Evolutionary conservation across 2,329 filamentous ascomycete genomes (phyloP).

Genomic region (Ceratocystis colombiana): DNA sequence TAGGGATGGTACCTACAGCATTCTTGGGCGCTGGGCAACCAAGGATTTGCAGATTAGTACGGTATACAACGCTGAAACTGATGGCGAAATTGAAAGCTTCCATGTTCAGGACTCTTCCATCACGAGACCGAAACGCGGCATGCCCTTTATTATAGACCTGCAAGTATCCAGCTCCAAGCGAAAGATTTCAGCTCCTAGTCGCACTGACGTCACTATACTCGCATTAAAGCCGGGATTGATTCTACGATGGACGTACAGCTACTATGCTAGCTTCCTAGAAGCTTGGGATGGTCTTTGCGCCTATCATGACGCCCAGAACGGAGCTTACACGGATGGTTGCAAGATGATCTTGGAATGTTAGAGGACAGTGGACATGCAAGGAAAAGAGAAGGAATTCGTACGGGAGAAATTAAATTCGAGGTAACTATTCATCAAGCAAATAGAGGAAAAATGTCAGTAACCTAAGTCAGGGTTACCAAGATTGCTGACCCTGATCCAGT

Average conservation of each 20-base stretch:
- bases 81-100: neutral
- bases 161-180: neutral
- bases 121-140: neutral
- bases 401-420: no score
- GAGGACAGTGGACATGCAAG: neutral
- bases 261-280: neutral
- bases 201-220: neutral
- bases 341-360: neutral
- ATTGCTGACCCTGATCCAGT: no score
- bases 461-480: no score
- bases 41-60: neutral
- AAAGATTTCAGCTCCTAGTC: neutral
- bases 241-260: slow-evolving; percentile 8
- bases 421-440: no score
- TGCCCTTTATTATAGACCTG: neutral
- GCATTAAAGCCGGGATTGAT: neutral
- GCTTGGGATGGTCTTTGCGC: neutral
- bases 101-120: neutral
- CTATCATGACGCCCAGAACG: neutral
- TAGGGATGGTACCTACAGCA: neutral
- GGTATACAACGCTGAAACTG: neutral
- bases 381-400: no score
- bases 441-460: neutral
- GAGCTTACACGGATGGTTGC: neutral
- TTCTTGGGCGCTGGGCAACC: slow-evolving; percentile 1